Evolutionary conservation across 768 basidiomycete species (phyloP).

Genomic region (Kwoniella botswanensis): DNA sequence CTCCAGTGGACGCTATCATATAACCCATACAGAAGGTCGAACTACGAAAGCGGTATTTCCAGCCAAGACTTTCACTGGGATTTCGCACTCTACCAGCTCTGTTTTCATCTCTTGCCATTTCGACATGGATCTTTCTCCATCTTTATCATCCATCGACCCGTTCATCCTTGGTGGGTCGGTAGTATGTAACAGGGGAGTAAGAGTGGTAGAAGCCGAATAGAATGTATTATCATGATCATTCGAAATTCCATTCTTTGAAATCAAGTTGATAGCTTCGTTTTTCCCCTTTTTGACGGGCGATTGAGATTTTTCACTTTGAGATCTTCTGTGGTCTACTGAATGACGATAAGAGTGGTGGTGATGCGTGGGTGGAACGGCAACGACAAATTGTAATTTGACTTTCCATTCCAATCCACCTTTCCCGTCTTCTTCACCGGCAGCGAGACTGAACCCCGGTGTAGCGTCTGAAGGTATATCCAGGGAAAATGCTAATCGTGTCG

Average conservation of each 20-base stretch:
- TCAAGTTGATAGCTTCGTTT: constrained; percentile 21
- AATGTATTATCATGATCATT: constrained; percentile 65
- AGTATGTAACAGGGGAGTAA: constrained; percentile 30
- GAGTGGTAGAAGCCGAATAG: constrained; percentile 62
- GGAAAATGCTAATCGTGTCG: constrained; percentile 78
- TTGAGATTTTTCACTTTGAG: constrained; percentile 3
- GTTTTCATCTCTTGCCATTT: constrained; percentile 72
- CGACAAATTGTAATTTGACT: constrained; percentile 81
- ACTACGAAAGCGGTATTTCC: constrained; percentile 78
- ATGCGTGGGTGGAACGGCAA: constrained; percentile 64
- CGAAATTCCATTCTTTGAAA: constrained; percentile 49
- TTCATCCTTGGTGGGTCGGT: not conserved
- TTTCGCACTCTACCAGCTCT: constrained; percentile 93
- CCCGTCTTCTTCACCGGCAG: constrained; percentile 60
- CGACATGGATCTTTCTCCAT: constrained; percentile 19
- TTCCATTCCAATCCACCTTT: constrained; percentile 88
- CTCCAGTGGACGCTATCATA: constrained; percentile 1
- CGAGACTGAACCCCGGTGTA: constrained; percentile 80
- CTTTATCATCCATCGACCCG: not conserved
- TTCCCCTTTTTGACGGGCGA: not conserved
- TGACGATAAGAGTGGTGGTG: not conserved
- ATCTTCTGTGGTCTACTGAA: constrained; percentile 14
- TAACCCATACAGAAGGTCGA: constrained; percentile 35
- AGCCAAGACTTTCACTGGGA: constrained; percentile 84
- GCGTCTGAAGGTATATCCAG: constrained; percentile 93